Evolutionary conservation across 306 rosid genomes (phyloP).

Genomic region (Gleditsia sinensis): DNA sequence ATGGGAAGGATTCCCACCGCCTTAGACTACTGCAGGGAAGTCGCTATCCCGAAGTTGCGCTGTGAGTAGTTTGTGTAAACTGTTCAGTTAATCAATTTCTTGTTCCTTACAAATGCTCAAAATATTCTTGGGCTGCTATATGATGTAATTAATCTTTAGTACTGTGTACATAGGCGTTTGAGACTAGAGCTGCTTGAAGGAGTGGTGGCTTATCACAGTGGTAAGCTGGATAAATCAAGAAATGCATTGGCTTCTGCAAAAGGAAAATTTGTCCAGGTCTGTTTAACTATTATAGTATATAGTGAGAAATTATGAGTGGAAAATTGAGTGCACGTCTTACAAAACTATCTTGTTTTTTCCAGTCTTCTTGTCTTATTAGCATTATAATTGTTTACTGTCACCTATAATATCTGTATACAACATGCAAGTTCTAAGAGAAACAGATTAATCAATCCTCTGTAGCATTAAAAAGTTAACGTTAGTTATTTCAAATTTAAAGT

Average conservation of each 20-base stretch:
- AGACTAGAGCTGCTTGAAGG: conserved; percentile 94
- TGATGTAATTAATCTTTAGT: conserved; percentile 25
- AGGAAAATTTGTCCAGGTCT: conserved; percentile 63
- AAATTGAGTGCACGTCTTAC: neutral
- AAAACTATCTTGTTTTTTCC: neutral
- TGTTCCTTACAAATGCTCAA: neutral
- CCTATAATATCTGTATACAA: neutral
- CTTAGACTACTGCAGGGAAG: conserved; percentile 79
- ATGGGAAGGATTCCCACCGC: conserved; percentile 82
- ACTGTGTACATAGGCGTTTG: conserved; percentile 56
- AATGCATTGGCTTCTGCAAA: conserved; percentile 64
- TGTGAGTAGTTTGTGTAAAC: conserved; percentile 54
- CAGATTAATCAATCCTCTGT: conserved; percentile 3
- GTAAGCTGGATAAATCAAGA: conserved; percentile 68
- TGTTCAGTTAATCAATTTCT: conserved; percentile 14
- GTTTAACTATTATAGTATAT: conserved; percentile 13
- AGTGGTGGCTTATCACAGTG: conserved; percentile 85
- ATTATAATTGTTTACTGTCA: neutral
- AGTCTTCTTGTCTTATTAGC: conserved; percentile 5
- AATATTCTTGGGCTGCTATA: neutral
- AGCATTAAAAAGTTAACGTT: neutral
- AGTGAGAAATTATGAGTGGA: neutral
- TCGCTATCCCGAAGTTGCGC: conserved; percentile 83
- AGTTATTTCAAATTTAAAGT: neutral
- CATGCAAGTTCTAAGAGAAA: neutral